Conservation (phyloP, 192 early-diverging fungal genomes). For the Spinellus fusiger region DNA sequence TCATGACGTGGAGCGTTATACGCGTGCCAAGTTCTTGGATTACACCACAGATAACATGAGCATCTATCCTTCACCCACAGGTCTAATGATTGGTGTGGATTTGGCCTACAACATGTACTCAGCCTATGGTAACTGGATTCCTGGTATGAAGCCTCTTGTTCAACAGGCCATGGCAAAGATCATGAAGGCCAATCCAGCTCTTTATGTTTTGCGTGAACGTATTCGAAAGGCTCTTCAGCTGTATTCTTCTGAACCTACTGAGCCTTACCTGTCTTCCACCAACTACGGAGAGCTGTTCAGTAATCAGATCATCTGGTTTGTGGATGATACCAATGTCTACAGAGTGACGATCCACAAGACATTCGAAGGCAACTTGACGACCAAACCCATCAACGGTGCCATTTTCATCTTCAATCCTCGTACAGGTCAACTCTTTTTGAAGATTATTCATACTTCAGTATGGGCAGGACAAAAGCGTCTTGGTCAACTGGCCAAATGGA, state of each 20-base stretch:
- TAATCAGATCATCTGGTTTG: constrained; percentile 99
- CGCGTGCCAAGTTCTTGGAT: constrained; percentile 95
- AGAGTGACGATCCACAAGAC: constrained; percentile 99
- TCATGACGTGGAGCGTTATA: constrained; percentile 98
- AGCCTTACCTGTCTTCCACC: constrained; percentile 92
- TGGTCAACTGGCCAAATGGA: constrained; percentile 99
- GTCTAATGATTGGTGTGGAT: constrained; percentile 96
- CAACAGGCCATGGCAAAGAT: constrained; percentile 99
- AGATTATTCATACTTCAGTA: constrained; percentile 99
- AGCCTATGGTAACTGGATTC: constrained; percentile 98
- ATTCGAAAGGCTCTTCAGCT: constrained; percentile 97
- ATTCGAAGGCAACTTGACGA: constrained; percentile 97
- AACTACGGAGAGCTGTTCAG: constrained; percentile 96
- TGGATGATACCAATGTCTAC: constrained; percentile 99
- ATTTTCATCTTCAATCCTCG: constrained; percentile 99
- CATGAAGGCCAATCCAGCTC: constrained; percentile 97
- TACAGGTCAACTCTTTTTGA: constrained; percentile 97
- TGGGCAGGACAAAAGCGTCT: constrained; percentile 99
- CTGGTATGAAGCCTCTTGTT: constrained; percentile 96
- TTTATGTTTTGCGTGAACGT: constrained; percentile 97
- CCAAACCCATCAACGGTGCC: constrained; percentile 99
- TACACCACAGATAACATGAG: constrained; percentile 98
- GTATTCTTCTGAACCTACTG: constrained; percentile 97
- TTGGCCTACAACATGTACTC: constrained; percentile 91
- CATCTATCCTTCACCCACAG: constrained; percentile 98